A percentile compares a stretch with the other conserved stretches of the same genome.
Conservation (phyloP, 495 filamentous ascomycete genomes). For the Hypoxylon lienhwacheense region DNA sequence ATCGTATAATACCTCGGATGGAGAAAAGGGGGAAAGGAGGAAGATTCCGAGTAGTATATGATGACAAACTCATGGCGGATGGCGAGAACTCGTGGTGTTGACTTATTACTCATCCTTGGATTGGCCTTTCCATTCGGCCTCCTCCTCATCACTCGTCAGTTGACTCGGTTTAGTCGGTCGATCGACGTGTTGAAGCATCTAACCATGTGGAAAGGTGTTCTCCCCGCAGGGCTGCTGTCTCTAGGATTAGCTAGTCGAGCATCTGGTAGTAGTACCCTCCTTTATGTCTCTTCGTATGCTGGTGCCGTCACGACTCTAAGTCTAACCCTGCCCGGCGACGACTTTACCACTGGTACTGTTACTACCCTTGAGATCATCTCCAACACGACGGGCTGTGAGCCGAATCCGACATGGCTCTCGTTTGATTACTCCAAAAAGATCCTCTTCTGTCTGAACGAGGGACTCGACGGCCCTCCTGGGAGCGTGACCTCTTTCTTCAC, state of each 20-base stretch:
- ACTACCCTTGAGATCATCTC: constrained; percentile 43
- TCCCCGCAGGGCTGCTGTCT: constrained; percentile 38
- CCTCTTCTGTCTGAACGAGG: constrained; percentile 66
- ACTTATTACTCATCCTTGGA: constrained; percentile 29
- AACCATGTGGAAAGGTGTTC: constrained; percentile 35
- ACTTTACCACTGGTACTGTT: constrained; percentile 21
- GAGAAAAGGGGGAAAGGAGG: constrained; percentile 5
- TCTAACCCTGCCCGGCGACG: constrained; percentile 40
- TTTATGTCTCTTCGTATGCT: constrained; percentile 65
- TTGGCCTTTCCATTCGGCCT: constrained; percentile 29
- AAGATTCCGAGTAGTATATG: too few relatives aligned
- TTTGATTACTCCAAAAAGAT: constrained; percentile 49
- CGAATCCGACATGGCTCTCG: constrained; percentile 62
- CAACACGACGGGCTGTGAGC: constrained; percentile 52
- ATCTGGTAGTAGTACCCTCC: constrained; percentile 44
- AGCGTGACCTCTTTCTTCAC: constrained; percentile 48
- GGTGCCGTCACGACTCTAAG: constrained; percentile 59
- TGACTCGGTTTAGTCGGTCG: constrained; percentile 23
- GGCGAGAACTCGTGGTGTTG: constrained; percentile 19
- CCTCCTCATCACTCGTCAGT: constrained; percentile 31
- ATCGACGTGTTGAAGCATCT: constrained; percentile 24
- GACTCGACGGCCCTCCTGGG: constrained; percentile 43
- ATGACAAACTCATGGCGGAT: constrained; percentile 27
- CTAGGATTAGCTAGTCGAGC: constrained; percentile 39
- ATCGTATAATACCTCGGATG: constrained; percentile 13